Conservation (phyloP, 2,329 filamentous ascomycete species). For the Paecilomyces niveus region DNA sequence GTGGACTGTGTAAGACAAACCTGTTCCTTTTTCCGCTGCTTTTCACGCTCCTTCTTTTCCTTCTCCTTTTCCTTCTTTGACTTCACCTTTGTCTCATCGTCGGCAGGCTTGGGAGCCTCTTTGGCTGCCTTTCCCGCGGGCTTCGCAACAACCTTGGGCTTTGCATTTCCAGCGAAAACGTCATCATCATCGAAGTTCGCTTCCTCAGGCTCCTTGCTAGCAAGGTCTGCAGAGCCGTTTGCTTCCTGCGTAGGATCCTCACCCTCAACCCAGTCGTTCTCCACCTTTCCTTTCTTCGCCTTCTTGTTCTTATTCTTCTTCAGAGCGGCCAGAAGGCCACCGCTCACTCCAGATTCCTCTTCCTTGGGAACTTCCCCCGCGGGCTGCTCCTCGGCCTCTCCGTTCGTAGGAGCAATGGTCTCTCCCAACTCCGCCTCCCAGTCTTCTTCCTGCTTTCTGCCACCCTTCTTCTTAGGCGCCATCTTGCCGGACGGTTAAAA, state of each 20-base stretch:
- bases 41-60: constrained; percentile 95
- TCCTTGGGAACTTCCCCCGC: constrained; percentile 41
- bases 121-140: constrained; percentile 53
- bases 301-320: constrained; percentile 78
- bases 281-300: constrained; percentile 78
- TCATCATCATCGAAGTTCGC: constrained; percentile 80
- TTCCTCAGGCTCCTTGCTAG: constrained; percentile 69
- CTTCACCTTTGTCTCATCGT: constrained; percentile 62
- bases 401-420: constrained; percentile 44
- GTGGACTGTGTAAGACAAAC: constrained; percentile 40
- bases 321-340: constrained; percentile 71
- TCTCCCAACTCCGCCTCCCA: constrained; percentile 94
- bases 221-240: constrained; percentile 38
- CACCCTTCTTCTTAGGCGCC: constrained; percentile 93
- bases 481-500: constrained; percentile 45
- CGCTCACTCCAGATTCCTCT: constrained; percentile 45
- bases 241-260: constrained; percentile 48
- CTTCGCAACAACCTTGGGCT: constrained; percentile 44
- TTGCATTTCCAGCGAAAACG: constrained; percentile 69
- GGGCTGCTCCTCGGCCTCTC: constrained; percentile 39
- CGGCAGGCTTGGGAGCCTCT: constrained; percentile 40
- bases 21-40: constrained; percentile 97
- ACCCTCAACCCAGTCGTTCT: constrained; percentile 68
- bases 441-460: constrained; percentile 78
- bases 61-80: constrained; percentile 99